Conservation (phyloP, 2,329 filamentous ascomycete genomes). For the Monosporascus sp. region DNA sequence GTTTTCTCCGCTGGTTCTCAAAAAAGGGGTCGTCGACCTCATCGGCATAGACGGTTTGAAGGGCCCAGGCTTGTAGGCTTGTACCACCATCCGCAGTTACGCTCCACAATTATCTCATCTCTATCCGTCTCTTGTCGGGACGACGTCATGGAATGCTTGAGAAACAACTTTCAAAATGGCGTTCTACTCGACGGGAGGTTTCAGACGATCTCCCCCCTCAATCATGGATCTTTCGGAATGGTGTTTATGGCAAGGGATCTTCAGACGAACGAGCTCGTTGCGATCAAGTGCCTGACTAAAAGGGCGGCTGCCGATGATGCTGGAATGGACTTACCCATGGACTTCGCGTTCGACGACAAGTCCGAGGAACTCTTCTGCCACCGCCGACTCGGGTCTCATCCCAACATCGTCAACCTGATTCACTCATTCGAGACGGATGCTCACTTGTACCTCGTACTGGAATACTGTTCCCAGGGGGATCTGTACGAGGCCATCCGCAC, state of each 20-base stretch:
- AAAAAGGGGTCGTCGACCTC: slow-evolving; percentile 17
- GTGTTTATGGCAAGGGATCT: slow-evolving; percentile 88
- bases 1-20: slow-evolving; percentile 16
- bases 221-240: slow-evolving; percentile 98
- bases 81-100: slow-evolving; percentile 23
- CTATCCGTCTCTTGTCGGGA: slow-evolving; percentile 26
- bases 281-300: slow-evolving; percentile 96
- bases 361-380: slow-evolving; percentile 80
- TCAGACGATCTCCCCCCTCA: slow-evolving; percentile 86
- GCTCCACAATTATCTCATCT: slow-evolving; percentile 14
- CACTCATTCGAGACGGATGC: slow-evolving; percentile 88
- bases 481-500: slow-evolving; percentile 94
- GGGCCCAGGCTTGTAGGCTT: slow-evolving; percentile 18
- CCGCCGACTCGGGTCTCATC: slow-evolving; percentile 69
- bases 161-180: slow-evolving; percentile 73
- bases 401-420: slow-evolving; percentile 90
- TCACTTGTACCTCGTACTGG: slow-evolving; percentile 87
- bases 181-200: slow-evolving; percentile 85
- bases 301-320: slow-evolving; percentile 56
- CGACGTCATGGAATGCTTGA: slow-evolving; percentile 74
- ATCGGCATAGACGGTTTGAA: slow-evolving; percentile 23
- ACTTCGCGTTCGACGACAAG: slow-evolving; percentile 73
- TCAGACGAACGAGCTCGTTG: slow-evolving; percentile 71
- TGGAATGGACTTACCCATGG: slow-evolving; percentile 59
- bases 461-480: slow-evolving; percentile 93